Percentiles rank a stretch among this genome's conserved stretches.
Conservation (phyloP, 768 basidiomycete genomes). For the Panellus pusillus region DNA sequence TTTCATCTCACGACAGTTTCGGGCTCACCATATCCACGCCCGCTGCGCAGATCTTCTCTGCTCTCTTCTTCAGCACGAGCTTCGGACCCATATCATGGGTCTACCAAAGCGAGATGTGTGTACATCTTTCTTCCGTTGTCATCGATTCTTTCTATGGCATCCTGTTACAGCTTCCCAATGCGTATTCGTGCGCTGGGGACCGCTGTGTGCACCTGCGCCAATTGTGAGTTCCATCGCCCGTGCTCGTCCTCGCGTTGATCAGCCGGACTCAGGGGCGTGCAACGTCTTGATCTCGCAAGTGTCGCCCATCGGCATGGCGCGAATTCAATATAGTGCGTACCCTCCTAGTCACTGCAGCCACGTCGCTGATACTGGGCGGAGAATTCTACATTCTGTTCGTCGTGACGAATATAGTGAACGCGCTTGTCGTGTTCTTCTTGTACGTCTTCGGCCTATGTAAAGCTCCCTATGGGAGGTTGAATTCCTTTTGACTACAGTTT, state of each 20-base stretch:
- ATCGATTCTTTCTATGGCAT: constrained; percentile 27
- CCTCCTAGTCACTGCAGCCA: not conserved
- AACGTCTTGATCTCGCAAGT: constrained; percentile 23
- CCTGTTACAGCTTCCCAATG: constrained; percentile 53
- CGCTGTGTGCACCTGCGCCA: constrained; percentile 21
- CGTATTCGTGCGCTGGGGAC: constrained; percentile 44
- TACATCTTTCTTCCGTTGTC: not conserved
- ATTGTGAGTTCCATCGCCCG: constrained; percentile 2
- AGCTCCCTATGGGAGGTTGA: not conserved
- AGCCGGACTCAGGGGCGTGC: constrained; percentile 9
- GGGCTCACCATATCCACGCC: constrained; percentile 41
- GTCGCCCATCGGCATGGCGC: constrained; percentile 14
- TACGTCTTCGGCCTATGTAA: not conserved
- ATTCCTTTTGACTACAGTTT: constrained; percentile 8
- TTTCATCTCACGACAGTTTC: constrained; percentile 37
- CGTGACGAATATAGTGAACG: constrained; percentile 14
- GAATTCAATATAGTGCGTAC: constrained; percentile 9
- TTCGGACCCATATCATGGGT: constrained; percentile 50
- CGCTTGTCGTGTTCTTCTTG: constrained; percentile 19
- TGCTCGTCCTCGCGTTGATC: not conserved
- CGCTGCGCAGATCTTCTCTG: constrained; percentile 52
- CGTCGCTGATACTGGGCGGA: not conserved
- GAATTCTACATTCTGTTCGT: constrained; percentile 20
- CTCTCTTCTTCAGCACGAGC: constrained; percentile 45
- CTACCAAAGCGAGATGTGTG: constrained; percentile 21